Evolutionary conservation across 495 filamentous ascomycete genomes (phyloP).

Genomic region (Pseudoneurospora amorphoporcata): DNA sequence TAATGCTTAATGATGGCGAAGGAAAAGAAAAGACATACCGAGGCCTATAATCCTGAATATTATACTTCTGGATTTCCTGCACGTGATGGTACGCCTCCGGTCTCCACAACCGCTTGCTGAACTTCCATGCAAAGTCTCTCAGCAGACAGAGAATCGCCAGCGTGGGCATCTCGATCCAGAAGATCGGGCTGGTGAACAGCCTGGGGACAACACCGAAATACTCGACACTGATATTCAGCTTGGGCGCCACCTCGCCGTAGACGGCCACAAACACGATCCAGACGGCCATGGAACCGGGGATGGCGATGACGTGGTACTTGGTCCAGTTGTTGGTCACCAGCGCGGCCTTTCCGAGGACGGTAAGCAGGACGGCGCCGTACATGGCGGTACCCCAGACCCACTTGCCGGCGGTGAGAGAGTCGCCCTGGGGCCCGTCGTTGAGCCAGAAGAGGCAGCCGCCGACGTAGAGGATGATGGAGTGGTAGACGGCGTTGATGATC

Average conservation of each 20-base stretch:
- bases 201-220: slow-evolving; percentile 72
- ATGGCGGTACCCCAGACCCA: slow-evolving; percentile 95
- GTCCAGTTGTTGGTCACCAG: slow-evolving; percentile 97
- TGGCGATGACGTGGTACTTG: slow-evolving; percentile 93
- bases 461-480: slow-evolving; percentile 86
- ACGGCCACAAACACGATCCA: slow-evolving; percentile 86
- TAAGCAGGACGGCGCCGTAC: slow-evolving; percentile 83
- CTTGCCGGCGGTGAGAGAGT: slow-evolving; percentile 76
- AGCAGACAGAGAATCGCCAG: slow-evolving; percentile 78
- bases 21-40: slow-evolving; percentile 37
- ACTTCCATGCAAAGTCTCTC: slow-evolving; percentile 77
- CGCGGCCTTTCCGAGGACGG: slow-evolving; percentile 90
- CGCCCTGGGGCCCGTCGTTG: slow-evolving; percentile 59
- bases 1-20: background rate
- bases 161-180: slow-evolving; percentile 79
- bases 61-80: slow-evolving; percentile 99
- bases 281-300: slow-evolving; percentile 83
- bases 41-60: slow-evolving; percentile 96
- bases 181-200: slow-evolving; percentile 71
- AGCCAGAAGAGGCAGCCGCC: slow-evolving; percentile 71
- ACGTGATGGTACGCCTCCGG: slow-evolving; percentile 97
- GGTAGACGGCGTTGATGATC: slow-evolving; percentile 91
- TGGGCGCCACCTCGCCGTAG: slow-evolving; percentile 86
- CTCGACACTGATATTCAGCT: slow-evolving; percentile 71
- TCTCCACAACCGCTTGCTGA: slow-evolving; percentile 89